Percentiles rank a stretch among this genome's conserved stretches.
phyloP scores from a whole-genome alignment of 2,329 filamentous ascomycete genomes.

The Epichloe gansuensis region DNA sequence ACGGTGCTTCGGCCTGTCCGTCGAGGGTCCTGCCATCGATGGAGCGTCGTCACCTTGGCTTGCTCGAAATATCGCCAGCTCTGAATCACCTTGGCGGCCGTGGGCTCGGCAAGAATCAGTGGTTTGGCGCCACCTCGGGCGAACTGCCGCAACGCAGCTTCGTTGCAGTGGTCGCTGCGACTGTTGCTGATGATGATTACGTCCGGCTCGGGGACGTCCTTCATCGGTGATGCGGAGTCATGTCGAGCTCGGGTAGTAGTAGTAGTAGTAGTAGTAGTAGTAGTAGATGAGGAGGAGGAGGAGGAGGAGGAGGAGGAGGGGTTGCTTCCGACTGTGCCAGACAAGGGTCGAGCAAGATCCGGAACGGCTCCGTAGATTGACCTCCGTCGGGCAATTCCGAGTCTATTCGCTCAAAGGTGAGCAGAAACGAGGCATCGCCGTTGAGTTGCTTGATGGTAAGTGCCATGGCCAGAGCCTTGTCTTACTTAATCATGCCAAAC shows the following conservation, averaged over 20 bases:
- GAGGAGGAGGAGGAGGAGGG: conserved; percentile 33
- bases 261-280: conserved; percentile 7
- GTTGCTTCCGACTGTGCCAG: conserved; percentile 34
- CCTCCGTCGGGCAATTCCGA: conserved; percentile 3
- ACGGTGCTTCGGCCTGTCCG: conserved; percentile 21
- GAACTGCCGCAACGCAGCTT: conserved; percentile 54
- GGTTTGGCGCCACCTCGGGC: conserved; percentile 39
- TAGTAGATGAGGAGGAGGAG: conserved; percentile 48
- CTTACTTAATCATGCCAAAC: not conserved
- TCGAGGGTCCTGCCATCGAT: conserved; percentile 33
- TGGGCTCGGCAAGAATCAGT: conserved; percentile 53
- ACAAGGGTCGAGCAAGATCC: conserved; percentile 63
- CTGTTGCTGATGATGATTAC: conserved; percentile 34
- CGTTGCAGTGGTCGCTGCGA: conserved; percentile 56
- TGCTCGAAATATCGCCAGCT: conserved; percentile 57
- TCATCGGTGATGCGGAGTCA: conserved; percentile 38
- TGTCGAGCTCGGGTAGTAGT: conserved; percentile 40
- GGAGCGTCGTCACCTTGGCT: conserved; percentile 31
- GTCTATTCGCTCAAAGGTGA: conserved; percentile 47
- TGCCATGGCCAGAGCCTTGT: conserved; percentile 35
- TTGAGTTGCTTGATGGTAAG: conserved; percentile 52
- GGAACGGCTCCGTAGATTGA: conserved; percentile 36
- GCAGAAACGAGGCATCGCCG: conserved; percentile 51
- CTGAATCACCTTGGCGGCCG: conserved; percentile 51
- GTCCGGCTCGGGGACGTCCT: conserved; percentile 30